Conservation (phyloP, 768 basidiomycete genomes). For the Chalciporus chontae region DNA sequence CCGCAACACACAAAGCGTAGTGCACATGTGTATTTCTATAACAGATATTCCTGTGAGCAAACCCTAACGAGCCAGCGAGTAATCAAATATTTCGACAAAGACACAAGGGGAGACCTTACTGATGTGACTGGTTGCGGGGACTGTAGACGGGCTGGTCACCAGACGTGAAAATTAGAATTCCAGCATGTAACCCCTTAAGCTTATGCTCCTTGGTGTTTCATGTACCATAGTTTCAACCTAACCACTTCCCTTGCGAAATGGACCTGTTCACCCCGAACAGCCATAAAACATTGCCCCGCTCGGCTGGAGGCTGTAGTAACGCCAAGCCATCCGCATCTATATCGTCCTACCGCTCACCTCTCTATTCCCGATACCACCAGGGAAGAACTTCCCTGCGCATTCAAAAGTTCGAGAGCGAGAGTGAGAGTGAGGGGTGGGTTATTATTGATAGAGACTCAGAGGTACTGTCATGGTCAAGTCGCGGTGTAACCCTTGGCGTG, state of each 20-base stretch:
- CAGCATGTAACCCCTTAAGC: constrained; percentile 5
- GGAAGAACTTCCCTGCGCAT: not conserved
- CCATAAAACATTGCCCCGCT: constrained; percentile 11
- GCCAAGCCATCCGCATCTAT: not conserved
- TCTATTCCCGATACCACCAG: not conserved
- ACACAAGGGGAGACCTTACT: too few species aligned
- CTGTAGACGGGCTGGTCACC: too few species aligned
- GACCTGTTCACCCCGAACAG: constrained; percentile 9
- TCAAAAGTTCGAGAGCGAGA: not conserved
- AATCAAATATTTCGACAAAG: too few species aligned
- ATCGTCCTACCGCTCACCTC: not conserved
- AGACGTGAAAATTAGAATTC: not conserved
- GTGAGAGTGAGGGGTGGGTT: not conserved
- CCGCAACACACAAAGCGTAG: not conserved
- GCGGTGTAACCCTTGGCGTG: not conserved
- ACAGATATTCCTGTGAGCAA: too few species aligned
- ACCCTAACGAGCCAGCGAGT: too few species aligned
- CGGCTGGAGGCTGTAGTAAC: not conserved
- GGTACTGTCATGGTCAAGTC: too few species aligned
- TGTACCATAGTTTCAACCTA: constrained; percentile 5
- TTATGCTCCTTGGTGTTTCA: constrained; percentile 6
- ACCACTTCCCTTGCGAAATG: constrained; percentile 1
- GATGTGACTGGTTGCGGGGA: not conserved
- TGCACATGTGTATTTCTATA: too few species aligned
- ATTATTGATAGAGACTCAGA: constrained; percentile 3